Percentiles rank a stretch among this genome's conserved stretches.
phyloP scores from a whole-genome alignment of 768 basidiomycete species.

The Coprinopsis marcescibilis region DNA sequence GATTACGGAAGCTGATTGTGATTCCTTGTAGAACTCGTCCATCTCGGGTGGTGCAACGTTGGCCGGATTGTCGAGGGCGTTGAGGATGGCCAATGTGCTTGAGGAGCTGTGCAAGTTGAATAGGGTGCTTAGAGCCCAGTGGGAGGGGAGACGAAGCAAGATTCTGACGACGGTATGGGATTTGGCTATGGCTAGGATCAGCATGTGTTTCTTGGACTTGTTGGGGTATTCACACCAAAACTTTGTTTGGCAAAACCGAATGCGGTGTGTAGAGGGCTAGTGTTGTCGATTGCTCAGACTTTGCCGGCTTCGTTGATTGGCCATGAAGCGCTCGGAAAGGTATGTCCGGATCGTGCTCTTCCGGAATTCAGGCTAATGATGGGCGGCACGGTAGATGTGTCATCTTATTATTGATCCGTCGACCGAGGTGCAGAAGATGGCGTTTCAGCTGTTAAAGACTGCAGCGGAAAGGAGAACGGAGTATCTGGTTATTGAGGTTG shows the following conservation, averaged over 20 bases:
- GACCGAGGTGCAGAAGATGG: constrained; percentile 64
- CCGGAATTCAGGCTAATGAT: constrained; percentile 2
- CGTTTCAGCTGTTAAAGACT: constrained; percentile 63
- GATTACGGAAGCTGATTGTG: neutral
- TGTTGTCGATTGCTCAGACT: constrained; percentile 63
- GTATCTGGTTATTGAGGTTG: constrained; percentile 80
- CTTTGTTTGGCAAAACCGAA: neutral
- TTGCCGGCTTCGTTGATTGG: constrained; percentile 59
- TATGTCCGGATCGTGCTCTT: constrained; percentile 21
- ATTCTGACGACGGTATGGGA: constrained; percentile 58
- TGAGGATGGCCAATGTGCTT: constrained; percentile 60
- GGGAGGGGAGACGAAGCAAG: constrained; percentile 51
- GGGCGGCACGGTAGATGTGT: constrained; percentile 52
- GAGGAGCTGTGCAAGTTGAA: constrained; percentile 70
- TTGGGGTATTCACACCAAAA: neutral
- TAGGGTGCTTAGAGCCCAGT: constrained; percentile 61
- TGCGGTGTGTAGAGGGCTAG: constrained; percentile 53
- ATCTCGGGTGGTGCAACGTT: constrained; percentile 54
- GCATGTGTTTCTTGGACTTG: constrained; percentile 32
- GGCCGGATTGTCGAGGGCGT: constrained; percentile 60
- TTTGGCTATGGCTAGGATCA: constrained; percentile 46
- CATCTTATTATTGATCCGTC: constrained; percentile 68
- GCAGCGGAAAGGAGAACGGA: constrained; percentile 76
- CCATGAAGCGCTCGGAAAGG: constrained; percentile 59
- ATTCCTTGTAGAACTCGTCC: constrained; percentile 44